Conservation (phyloP, 2,329 filamentous ascomycete species). For the Coniochaeta hoffmannii region DNA sequence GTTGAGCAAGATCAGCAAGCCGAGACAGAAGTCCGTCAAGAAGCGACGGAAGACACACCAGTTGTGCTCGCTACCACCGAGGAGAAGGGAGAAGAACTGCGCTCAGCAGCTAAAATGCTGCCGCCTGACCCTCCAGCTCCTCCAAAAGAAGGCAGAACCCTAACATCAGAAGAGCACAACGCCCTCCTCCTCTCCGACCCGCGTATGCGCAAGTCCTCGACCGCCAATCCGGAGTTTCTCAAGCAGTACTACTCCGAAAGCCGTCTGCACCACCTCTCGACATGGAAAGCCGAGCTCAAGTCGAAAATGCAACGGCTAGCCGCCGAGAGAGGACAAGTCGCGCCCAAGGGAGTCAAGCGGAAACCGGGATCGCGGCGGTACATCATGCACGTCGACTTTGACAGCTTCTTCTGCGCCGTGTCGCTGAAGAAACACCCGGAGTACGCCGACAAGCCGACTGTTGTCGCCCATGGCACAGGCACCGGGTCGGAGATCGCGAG, state of each 20-base stretch:
- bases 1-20: neutral
- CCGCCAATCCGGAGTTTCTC: conserved; percentile 86
- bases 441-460: conserved; percentile 69
- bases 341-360: conserved; percentile 35
- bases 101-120: neutral
- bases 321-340: conserved; percentile 52
- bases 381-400: conserved; percentile 93
- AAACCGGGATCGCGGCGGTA: conserved; percentile 65
- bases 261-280: conserved; percentile 86
- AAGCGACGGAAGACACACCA: neutral
- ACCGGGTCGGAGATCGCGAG: conserved; percentile 91
- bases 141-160: conserved; percentile 14
- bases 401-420: conserved; percentile 96
- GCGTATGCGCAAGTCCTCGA: conserved; percentile 78
- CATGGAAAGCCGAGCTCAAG: conserved; percentile 94
- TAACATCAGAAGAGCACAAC: conserved; percentile 93
- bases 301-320: conserved; percentile 77
- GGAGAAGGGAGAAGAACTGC: neutral
- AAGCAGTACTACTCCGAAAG: conserved; percentile 95
- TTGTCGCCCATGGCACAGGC: conserved; percentile 81
- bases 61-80: neutral
- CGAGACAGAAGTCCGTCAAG: neutral
- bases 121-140: neutral
- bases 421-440: conserved; percentile 73
- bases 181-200: conserved; percentile 77